Conservation (phyloP, 495 filamentous ascomycete genomes). For the Lasiosphaeria ovina region DNA sequence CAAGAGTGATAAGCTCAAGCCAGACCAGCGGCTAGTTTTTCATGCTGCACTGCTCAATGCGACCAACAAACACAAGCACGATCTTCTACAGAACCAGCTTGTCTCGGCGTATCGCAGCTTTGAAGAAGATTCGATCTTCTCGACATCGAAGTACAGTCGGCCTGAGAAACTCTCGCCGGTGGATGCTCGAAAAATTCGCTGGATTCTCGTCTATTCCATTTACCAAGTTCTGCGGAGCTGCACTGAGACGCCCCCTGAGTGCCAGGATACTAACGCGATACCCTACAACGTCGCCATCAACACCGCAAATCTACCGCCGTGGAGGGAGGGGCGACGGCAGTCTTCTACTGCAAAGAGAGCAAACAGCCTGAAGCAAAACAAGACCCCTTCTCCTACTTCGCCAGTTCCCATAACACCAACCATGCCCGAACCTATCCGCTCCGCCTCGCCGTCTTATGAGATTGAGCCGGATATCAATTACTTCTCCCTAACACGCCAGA, state of each 20-base stretch:
- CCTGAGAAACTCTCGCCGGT: conserved; percentile 42
- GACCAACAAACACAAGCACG: conserved; percentile 34
- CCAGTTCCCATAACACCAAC: conserved; percentile 1
- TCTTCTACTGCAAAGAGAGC: background rate
- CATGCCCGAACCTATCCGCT: background rate
- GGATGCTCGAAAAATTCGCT: conserved; percentile 64
- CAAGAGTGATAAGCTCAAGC: conserved; percentile 30
- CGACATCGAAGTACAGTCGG: conserved; percentile 36
- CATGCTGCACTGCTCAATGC: conserved; percentile 41
- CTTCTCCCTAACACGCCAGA: conserved; percentile 32
- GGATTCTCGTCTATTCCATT: conserved; percentile 68
- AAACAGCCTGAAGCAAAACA: conserved; percentile 1
- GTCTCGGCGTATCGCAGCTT: conserved; percentile 47
- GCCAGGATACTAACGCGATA: conserved; percentile 31
- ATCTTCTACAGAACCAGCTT: conserved; percentile 36
- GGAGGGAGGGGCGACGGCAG: conserved; percentile 30
- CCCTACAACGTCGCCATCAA: conserved; percentile 45
- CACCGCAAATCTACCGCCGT: conserved; percentile 40
- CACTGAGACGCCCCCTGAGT: conserved; percentile 37
- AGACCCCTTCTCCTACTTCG: background rate
- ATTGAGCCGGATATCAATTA: conserved; percentile 47
- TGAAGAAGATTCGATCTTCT: conserved; percentile 43
- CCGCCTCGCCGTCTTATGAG: conserved; percentile 10
- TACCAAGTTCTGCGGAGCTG: conserved; percentile 62
- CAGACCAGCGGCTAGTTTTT: conserved; percentile 33